These are phyloP conservation scores for Chloris gayana DNA, from an alignment of 176 grass and related monocot species.

Conservation along the genomic window DNA sequence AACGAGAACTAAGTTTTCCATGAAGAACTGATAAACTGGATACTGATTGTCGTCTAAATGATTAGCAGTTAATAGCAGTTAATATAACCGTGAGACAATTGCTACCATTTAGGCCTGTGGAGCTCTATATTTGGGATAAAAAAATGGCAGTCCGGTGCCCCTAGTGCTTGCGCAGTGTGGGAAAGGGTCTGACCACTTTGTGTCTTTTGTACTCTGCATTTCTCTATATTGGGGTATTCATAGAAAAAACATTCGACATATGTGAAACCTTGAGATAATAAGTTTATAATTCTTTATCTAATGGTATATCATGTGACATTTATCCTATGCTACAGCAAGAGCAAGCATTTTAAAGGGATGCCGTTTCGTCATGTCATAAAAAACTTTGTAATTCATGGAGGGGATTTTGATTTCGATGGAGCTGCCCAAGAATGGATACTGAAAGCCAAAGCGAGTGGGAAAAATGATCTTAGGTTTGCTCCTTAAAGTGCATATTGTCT, in stretches of 20 bases:
- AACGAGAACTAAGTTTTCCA: not conserved
- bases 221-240: not conserved
- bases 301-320: conserved; percentile 28
- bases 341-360: conserved; percentile 91
- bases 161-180: too few species aligned
- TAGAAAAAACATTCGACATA: conserved; percentile 8
- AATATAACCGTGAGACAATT: conserved; percentile 13
- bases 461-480: conserved; percentile 77
- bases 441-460: conserved; percentile 77
- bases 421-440: conserved; percentile 86
- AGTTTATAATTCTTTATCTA: not conserved
- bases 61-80: not conserved
- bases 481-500: conserved; percentile 10
- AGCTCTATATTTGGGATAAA: not conserved
- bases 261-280: not conserved
- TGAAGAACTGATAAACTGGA: conserved; percentile 19
- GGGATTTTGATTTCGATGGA: conserved; percentile 67
- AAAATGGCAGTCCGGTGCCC: too few species aligned
- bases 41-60: not conserved
- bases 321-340: conserved; percentile 61
- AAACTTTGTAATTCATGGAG: conserved; percentile 95
- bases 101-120: not conserved
- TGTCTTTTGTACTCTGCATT: too few species aligned
- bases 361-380: conserved; percentile 92
- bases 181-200: too few species aligned